Evolutionary conservation across 2,329 filamentous ascomycete genomes (phyloP).

Genomic region (Pseudogymnoascus sp.): DNA sequence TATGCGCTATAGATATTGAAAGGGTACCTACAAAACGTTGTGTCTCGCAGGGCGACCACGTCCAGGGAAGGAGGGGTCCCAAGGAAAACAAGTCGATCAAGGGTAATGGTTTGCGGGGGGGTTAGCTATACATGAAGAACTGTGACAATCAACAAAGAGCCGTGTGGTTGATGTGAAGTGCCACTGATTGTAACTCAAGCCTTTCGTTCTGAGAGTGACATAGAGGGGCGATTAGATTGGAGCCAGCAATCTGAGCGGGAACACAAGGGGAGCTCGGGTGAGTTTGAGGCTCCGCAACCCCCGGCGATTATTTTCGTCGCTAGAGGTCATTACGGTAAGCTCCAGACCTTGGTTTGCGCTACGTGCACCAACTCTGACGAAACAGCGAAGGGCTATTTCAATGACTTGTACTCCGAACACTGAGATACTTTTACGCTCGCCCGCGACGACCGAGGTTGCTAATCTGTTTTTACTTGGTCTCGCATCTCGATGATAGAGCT

Average conservation of each 20-base stretch:
- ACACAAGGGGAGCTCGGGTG: background rate
- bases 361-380: slow-evolving; percentile 6
- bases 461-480: background rate
- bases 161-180: background rate
- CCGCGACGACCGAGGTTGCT: background rate
- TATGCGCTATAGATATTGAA: slow-evolving; percentile 1
- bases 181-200: background rate
- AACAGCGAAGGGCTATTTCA: slow-evolving; percentile 8
- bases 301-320: slow-evolving; percentile 6
- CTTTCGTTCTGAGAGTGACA: background rate
- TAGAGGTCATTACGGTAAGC: slow-evolving; percentile 8
- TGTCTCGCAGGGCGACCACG: background rate
- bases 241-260: background rate
- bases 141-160: slow-evolving; percentile 4
- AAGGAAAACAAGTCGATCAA: background rate
- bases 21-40: background rate
- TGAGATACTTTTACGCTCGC: background rate
- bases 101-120: background rate
- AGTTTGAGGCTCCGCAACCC: slow-evolving; percentile 4
- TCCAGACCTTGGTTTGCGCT: slow-evolving; percentile 5
- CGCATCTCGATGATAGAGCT: slow-evolving; percentile 8
- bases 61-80: background rate
- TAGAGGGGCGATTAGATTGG: slow-evolving; percentile 1
- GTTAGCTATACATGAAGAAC: slow-evolving; percentile 3
- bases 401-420: slow-evolving; percentile 4